phyloP scores from a whole-genome alignment of 2,329 filamentous ascomycete genomes.

The Diaporthe sp. region DNA sequence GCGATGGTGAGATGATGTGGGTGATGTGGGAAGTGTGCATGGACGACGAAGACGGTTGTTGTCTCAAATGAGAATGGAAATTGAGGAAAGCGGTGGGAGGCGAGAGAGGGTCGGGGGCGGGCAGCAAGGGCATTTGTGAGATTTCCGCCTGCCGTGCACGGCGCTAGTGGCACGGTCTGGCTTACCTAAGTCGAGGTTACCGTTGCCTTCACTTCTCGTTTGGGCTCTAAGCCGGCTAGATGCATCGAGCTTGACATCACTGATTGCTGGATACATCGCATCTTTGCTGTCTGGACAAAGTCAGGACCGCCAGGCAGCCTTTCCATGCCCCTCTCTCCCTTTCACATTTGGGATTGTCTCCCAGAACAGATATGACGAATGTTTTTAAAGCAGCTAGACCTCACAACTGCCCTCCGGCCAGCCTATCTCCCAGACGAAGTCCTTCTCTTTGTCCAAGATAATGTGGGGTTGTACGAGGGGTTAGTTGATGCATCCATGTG shows the following conservation, averaged over 20 bases:
- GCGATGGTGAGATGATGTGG: conserved; percentile 12
- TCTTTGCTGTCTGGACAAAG: conserved; percentile 17
- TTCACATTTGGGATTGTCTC: conserved; percentile 45
- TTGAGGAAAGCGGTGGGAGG: conserved; percentile 6
- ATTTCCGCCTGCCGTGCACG: conserved; percentile 31
- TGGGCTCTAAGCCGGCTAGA: conserved; percentile 26
- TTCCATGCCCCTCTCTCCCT: conserved; percentile 6
- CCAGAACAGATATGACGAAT: conserved; percentile 77
- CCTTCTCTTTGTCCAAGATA: conserved; percentile 96
- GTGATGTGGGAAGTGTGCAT: background rate
- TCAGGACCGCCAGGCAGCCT: conserved; percentile 6
- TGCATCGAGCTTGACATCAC: conserved; percentile 32
- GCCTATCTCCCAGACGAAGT: conserved; percentile 94
- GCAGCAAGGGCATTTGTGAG: conserved; percentile 16
- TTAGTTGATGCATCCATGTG: conserved; percentile 61
- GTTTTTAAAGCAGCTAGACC: conserved; percentile 96
- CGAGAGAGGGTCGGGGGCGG: background rate
- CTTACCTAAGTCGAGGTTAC: conserved; percentile 5
- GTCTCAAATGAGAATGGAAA: conserved; percentile 24
- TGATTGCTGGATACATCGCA: conserved; percentile 5
- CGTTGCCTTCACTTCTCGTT: conserved; percentile 1
- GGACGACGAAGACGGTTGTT: conserved; percentile 16
- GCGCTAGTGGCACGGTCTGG: conserved; percentile 24
- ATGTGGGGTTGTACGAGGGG: conserved; percentile 98
- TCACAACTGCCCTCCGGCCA: conserved; percentile 96